Percentiles rank a stretch among this genome's conserved stretches.
Conservation (phyloP, 305 asterid genomes). For the Rubia peregrina region DNA sequence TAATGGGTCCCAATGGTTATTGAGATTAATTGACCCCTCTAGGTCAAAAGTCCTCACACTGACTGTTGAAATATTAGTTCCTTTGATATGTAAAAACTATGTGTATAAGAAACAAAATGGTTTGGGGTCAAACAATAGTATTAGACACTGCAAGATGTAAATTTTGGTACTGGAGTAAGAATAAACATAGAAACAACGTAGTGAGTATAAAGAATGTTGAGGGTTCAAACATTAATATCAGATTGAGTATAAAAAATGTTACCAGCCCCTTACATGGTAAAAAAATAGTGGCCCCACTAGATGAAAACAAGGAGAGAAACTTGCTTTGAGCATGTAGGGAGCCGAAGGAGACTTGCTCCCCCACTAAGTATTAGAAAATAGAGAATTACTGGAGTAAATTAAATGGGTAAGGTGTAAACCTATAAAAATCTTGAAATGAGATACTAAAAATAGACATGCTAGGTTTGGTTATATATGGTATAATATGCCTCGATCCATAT, state of each 20-base stretch:
- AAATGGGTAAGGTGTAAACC: not conserved
- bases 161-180: not conserved
- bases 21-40: no score
- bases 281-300: not conserved
- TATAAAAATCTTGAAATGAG: not conserved
- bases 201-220: no score
- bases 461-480: not conserved
- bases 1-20: no score
- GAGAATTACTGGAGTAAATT: not conserved
- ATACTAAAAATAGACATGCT: not conserved
- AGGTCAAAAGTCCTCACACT: not conserved
- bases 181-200: not conserved
- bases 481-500: not conserved
- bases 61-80: not conserved
- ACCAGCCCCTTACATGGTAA: not conserved
- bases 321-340: no score
- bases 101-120: not conserved
- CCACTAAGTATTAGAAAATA: not conserved
- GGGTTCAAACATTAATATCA: no score
- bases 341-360: not conserved
- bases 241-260: no score
- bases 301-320: not conserved
- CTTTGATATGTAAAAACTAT: not conserved
- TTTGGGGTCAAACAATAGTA: not conserved
- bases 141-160: not conserved